phyloP scores from a whole-genome alignment of 2,329 filamentous ascomycete genomes.

The Scytalidium lignicola region DNA sequence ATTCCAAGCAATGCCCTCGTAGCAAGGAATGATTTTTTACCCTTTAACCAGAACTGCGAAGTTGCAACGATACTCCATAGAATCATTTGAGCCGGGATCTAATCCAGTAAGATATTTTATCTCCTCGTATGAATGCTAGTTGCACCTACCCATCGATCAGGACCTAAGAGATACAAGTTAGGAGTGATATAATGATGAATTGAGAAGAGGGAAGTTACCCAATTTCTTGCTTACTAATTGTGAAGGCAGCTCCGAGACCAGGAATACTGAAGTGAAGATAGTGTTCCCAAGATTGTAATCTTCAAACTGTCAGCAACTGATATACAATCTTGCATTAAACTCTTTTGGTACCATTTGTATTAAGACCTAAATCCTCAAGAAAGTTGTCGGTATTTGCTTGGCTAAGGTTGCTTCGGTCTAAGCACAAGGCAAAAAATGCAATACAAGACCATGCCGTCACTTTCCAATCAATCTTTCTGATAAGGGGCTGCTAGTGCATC shows the following conservation, averaged over 20 bases:
- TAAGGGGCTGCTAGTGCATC: conserved; percentile 1
- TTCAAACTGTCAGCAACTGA: not conserved
- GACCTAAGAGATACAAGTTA: not conserved
- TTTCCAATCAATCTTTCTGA: conserved; percentile 20
- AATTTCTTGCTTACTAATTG: conserved; percentile 40
- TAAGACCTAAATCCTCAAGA: conserved; percentile 43
- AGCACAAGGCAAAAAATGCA: conserved; percentile 55
- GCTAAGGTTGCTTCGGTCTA: conserved; percentile 52
- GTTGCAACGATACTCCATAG: conserved; percentile 52
- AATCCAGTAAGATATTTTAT: conserved; percentile 11
- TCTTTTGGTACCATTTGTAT: conserved; percentile 34
- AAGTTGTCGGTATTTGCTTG: conserved; percentile 59
- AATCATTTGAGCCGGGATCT: conserved; percentile 45
- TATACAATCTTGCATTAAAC: no score
- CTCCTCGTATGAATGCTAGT: not conserved
- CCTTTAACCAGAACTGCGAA: conserved; percentile 34
- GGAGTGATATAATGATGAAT: no score
- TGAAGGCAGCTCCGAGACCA: conserved; percentile 49
- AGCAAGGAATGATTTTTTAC: conserved; percentile 26
- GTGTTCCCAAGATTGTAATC: conserved; percentile 41
- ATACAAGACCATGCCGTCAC: conserved; percentile 31
- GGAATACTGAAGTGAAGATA: conserved; percentile 27
- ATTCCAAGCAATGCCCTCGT: conserved; percentile 4
- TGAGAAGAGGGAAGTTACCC: conserved; percentile 17
- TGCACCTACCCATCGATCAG: not conserved